Evolutionary conservation across 2,329 filamentous ascomycete genomes (phyloP).

Genomic region (Trichoderma pleuroti): DNA sequence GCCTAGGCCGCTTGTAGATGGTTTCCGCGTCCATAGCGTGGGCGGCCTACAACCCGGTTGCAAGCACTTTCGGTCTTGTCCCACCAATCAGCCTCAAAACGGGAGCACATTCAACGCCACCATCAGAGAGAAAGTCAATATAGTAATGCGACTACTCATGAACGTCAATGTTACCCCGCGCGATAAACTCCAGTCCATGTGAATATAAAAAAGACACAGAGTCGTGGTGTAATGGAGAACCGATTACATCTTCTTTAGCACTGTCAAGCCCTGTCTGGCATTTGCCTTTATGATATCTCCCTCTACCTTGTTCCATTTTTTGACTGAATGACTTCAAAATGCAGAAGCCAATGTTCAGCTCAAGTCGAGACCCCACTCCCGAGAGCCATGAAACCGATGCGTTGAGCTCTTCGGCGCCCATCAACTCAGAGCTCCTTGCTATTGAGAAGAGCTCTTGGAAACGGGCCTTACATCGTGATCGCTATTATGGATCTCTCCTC

Average conservation of each 20-base stretch:
- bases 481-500: slow-evolving; percentile 54
- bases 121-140: slow-evolving; percentile 4
- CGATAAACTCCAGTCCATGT: neutral
- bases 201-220: neutral
- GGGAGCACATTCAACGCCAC: neutral
- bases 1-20: neutral
- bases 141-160: neutral
- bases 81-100: neutral
- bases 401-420: neutral
- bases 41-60: slow-evolving; percentile 9
- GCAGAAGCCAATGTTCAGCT: neutral
- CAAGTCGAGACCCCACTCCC: neutral
- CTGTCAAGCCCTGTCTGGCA: neutral
- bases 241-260: neutral
- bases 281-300: neutral
- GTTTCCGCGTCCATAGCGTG: neutral
- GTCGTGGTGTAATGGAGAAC: neutral
- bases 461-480: slow-evolving; percentile 15
- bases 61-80: neutral
- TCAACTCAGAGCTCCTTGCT: neutral
- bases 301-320: neutral
- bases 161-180: neutral
- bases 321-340: neutral
- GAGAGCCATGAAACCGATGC: neutral
- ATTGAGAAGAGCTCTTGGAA: neutral